Evolutionary conservation across 2,329 filamentous ascomycete species (phyloP).

Genomic region (Colletotrichum eleusines): DNA sequence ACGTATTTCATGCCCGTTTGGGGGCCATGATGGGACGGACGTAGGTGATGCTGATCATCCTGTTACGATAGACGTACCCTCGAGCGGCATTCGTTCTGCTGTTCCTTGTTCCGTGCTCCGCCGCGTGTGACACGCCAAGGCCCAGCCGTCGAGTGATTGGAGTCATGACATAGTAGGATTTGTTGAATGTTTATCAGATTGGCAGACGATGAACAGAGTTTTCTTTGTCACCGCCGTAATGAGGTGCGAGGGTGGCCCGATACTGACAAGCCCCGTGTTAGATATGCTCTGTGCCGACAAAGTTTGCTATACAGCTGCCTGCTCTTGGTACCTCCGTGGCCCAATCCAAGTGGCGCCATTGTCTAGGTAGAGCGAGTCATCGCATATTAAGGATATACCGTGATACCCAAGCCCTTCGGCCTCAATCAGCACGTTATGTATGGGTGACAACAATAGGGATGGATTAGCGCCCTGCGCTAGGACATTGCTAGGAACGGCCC

Average conservation of each 20-base stretch:
- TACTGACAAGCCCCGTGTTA: constrained; percentile 20
- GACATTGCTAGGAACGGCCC: background rate
- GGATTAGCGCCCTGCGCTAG: background rate
- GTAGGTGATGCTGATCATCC: constrained; percentile 8
- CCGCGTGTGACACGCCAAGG: constrained; percentile 17
- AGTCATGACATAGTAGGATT: background rate
- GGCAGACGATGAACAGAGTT: constrained; percentile 21
- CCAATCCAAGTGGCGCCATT: no score
- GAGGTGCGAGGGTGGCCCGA: constrained; percentile 1
- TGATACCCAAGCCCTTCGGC: background rate
- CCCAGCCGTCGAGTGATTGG: constrained; percentile 15
- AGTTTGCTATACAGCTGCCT: constrained; percentile 21
- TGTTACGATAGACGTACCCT: constrained; percentile 21
- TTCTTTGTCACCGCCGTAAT: constrained; percentile 10
- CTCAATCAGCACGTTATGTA: background rate
- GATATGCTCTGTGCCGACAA: constrained; percentile 4
- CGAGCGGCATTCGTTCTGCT: constrained; percentile 1
- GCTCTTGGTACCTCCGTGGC: constrained; percentile 11
- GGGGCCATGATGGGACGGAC: background rate
- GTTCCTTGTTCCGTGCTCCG: constrained; percentile 8
- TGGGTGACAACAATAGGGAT: background rate
- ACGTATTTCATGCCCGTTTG: background rate
- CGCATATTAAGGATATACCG: constrained; percentile 1
- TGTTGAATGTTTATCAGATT: constrained; percentile 5
- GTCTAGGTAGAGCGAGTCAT: background rate